Evolutionary conservation across 2,329 filamentous ascomycete species (phyloP).

Genomic region (Cladosporium austrohemisphaericum): DNA sequence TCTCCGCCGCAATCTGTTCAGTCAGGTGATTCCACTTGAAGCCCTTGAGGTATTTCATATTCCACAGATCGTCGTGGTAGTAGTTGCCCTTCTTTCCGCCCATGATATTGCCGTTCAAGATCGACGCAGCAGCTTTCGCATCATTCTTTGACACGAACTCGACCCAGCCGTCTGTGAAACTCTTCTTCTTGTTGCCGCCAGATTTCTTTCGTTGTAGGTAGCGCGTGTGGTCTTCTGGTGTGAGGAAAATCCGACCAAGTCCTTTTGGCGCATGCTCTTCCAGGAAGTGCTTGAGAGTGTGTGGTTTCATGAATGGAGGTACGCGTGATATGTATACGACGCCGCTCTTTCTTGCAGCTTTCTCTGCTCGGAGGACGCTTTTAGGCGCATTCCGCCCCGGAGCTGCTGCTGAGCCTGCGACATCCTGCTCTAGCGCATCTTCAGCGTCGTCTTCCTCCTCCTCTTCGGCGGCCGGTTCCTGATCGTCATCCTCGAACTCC

Average conservation of each 20-base stretch:
- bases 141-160: conserved; percentile 74
- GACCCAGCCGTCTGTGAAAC: conserved; percentile 82
- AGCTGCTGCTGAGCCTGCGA: conserved; percentile 3
- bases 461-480: conserved; percentile 23
- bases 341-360: conserved; percentile 67
- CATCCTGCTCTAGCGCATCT: conserved; percentile 13
- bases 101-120: conserved; percentile 72
- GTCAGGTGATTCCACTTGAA: conserved; percentile 75
- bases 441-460: conserved; percentile 22
- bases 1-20: conserved; percentile 76
- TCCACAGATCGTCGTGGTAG: conserved; percentile 86
- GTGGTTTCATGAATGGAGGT: conserved; percentile 84
- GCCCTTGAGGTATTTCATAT: conserved; percentile 72
- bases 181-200: conserved; percentile 78
- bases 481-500: conserved; percentile 24
- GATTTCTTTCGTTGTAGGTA: conserved; percentile 64
- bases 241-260: conserved; percentile 74
- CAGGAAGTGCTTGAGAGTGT: conserved; percentile 70
- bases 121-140: conserved; percentile 70
- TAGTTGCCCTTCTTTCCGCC: conserved; percentile 80
- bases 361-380: conserved; percentile 63
- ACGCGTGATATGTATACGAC: conserved; percentile 80
- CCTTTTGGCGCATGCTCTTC: conserved; percentile 63
- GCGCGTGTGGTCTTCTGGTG: conserved; percentile 66
- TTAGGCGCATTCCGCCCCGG: conserved; percentile 50